A percentile compares a stretch with the other conserved stretches of the same genome.
These are phyloP conservation scores for Penicillium lagena DNA, from an alignment of 495 filamentous ascomycete genomes.

Conservation along the genomic window DNA sequence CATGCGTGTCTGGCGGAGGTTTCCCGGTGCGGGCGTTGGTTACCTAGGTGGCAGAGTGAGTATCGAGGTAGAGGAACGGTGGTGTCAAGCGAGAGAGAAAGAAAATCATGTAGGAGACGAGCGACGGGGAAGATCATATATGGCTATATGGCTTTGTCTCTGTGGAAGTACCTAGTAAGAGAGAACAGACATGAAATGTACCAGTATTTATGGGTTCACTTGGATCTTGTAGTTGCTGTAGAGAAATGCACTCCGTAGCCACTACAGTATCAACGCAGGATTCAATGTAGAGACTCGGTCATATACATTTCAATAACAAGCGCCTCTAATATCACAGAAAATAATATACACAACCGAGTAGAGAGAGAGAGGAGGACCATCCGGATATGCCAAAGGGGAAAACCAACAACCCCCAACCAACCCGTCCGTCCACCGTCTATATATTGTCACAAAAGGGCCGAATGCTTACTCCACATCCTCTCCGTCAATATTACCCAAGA, in stretches of 20 bases:
- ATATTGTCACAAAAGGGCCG: background rate
- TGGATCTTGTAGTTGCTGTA: no score
- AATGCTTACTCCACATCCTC: constrained; percentile 23
- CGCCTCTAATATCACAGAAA: constrained; percentile 18
- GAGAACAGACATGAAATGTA: constrained; percentile 1
- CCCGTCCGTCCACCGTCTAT: background rate
- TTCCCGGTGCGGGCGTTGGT: no score
- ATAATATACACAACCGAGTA: no score
- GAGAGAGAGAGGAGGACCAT: constrained; percentile 17
- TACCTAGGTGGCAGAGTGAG: no score
- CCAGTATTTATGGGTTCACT: background rate
- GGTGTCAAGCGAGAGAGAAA: background rate
- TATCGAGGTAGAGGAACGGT: no score
- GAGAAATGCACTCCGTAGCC: background rate
- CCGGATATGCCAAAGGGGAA: constrained; percentile 11
- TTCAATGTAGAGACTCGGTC: constrained; percentile 2
- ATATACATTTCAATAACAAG: constrained; percentile 14
- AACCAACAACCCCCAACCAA: constrained; percentile 10
- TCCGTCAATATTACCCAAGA: constrained; percentile 32
- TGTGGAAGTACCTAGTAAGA: background rate
- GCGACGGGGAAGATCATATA: background rate
- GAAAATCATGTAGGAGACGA: constrained; percentile 1
- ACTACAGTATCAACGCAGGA: background rate
- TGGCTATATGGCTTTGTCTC: background rate
- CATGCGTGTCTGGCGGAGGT: no score